Base-by-base conservation (phyloP, 257 asterid genomes). In the Forsythia suspensa region DNA sequence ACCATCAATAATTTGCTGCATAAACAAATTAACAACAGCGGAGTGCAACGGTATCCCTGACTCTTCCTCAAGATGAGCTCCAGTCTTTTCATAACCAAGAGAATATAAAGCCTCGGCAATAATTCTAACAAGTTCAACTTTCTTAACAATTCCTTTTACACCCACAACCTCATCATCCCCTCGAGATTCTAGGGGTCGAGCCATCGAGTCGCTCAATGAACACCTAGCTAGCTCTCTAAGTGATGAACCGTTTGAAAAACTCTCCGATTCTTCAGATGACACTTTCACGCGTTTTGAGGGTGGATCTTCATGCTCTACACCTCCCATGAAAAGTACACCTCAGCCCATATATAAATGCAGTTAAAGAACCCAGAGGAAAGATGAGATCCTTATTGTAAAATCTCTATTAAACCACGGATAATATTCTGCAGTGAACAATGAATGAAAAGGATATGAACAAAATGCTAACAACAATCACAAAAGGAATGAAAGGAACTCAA, bases 311-410 rank as follows among this genome's bases (percentile, higher is more conserved):
- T 89, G 91, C 84, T 87, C 94, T 87, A 85, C 88, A 86, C 97
- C 94, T 92, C 95, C 97, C 97, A 92, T 92, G 96, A 89, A 92
- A 92, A 86, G 92, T 78, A 84, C 86, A 84, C 86, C 86, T 90
- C 93, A 92, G 94, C 91, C 95, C 92, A 90, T 92, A 90, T 92
- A 90, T 87, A 59, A 43, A 57, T 57, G 66, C 66, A 57, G 65
- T n/a, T 18, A 55, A 55, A 55, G 65, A 86, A 65, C 66, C 66
- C 85, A 68, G 72, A 83, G 74, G 48, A 79, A 41, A 83, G 36
- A 72, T 3, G 70, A 68, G 71, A 76, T 76, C 78, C 82, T 78
- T 79, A 85, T 40, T 3, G 48, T 69, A 72, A 76, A 78, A 71
- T 76, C 70, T 46, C 74, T 21, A 52, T 69, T 57, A 51, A 72